Conservation (phyloP, 768 basidiomycete genomes). For the Boletellus emodensis region DNA sequence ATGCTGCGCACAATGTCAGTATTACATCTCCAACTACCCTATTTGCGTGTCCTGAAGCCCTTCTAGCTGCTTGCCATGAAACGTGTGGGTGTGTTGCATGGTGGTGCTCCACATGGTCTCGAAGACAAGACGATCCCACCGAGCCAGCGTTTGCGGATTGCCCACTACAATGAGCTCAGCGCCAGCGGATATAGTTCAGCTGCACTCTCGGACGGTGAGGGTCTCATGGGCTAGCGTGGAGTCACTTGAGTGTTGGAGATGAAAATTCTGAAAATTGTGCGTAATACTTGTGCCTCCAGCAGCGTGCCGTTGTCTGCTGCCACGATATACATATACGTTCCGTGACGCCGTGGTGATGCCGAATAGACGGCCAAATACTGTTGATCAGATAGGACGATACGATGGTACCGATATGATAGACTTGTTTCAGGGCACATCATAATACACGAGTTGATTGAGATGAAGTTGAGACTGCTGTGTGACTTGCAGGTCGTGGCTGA, state of each 20-base stretch:
- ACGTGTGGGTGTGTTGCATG: constrained; percentile 52
- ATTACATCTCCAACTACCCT: background rate
- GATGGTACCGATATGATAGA: background rate
- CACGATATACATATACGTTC: constrained; percentile 14
- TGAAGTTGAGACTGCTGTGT: no score
- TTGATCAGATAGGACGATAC: background rate
- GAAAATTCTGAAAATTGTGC: constrained; percentile 7
- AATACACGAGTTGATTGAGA: no score
- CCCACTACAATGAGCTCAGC: constrained; percentile 54
- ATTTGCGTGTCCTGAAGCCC: constrained; percentile 3
- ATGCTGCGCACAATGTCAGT: constrained; percentile 80
- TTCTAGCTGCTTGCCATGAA: constrained; percentile 41
- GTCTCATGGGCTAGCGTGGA: constrained; percentile 35
- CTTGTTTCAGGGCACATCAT: no score
- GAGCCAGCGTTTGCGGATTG: constrained; percentile 66
- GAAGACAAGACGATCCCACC: constrained; percentile 69
- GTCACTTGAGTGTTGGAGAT: background rate
- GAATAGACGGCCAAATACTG: background rate
- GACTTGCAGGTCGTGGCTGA: no score
- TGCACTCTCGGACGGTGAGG: constrained; percentile 56
- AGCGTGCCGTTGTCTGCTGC: background rate
- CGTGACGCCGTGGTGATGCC: constrained; percentile 10
- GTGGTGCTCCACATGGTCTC: constrained; percentile 49
- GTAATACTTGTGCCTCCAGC: constrained; percentile 1
- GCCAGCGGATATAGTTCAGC: constrained; percentile 51